Evolutionary conservation across 2,329 filamentous ascomycete species (phyloP), one percentile per base, ranked within the genome.

Genomic region (Pseudogymnoascus pannorum): DNA sequence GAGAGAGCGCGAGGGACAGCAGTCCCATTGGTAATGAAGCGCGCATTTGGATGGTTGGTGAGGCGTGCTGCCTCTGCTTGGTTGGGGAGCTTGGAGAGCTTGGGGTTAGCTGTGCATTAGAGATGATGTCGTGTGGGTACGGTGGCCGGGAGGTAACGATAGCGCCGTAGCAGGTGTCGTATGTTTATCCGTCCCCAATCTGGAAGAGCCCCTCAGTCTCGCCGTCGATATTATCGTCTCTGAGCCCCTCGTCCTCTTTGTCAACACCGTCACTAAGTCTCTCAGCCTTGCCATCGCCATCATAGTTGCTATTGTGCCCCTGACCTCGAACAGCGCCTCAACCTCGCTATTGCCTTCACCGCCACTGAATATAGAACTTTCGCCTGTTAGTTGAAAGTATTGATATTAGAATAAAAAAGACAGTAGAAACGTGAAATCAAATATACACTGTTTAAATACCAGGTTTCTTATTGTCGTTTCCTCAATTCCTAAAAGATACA

Each of bases 1-100:
- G 64, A 8, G 68, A 69, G 60, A 61, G 51, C 35, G 57, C 57
- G 40, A 72, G 59, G 12, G 62, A 66, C 16, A 72, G 64, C 24
- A 72, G 64, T 57, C 65, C 67, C 38, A 68, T 60, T 60, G 68
- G 67, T 24, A 71, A 66, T 57, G 57, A 36, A 20, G 57, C 36
- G 31, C 57, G 57, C 57, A 58, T 58, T 38, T 14, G 12, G 31
- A 16, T 58, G 11, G 24, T 54, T 54, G 44, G 44, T 31, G 44
- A 54, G 44, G 48, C 26, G 26, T 31, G 48, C 26, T 54, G 48
- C 48, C 48, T 54, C 48, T 54, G 48, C 48, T 6, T 54, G 24
- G 48, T 54, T 54, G 11, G 26, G 5, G 44, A 51, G 44, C 44
- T 51, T 9, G 44, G 48, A n/a, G 26, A 54, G 44, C 44, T 51